Base-by-base conservation (phyloP, 495 filamentous ascomycete species). In the Penicillium malachiteum region DNA sequence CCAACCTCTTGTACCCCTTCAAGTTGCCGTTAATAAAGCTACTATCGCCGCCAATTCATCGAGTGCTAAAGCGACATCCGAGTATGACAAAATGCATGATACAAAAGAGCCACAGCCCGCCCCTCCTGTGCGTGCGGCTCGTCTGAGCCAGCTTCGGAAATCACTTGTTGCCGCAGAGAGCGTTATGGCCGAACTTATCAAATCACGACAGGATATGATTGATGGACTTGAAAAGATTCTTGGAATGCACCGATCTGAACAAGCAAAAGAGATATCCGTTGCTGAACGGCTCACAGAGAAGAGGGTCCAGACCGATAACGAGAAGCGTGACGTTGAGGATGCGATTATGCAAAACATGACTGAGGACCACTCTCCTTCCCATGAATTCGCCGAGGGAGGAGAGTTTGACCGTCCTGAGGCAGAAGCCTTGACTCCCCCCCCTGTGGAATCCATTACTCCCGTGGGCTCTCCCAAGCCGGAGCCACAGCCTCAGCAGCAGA, bases 101-200 rank as follows among this genome's bases (percentile, higher is more conserved):
- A 81, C 89, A 3, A 72, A 76, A 38, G 79, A 78, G 7, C 74
- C 81, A 3, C 65, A 83, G 7, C 90, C 92, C 5, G 82, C 89
- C 0, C 85, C 92, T 8, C 92, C 94, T 1, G 92, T 97, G 9
- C 88, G 95, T 66, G 94, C 94, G 2, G 95, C 95, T 30, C 87
- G 91, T 13, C 86, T 98, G 16, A 90, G 86, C 57, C 85, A 89
- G 3, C 77, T 99, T 7, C 78, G 97, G 47, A 96, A 94, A 73
- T 85, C 83, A 3, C 81, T 99, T 13, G 91, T 92, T 34, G 90
- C 83, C 52, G 94, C 94, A n/a, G 91, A 97, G 71, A 88, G 84
- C 40, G 92, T 92, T 0, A 90, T 97, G 1, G 87, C 89, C 3
- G 91, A 95, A 54, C 88, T 88, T 55, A 90, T 99, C 66, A 92